Base-by-base conservation (phyloP, 2,329 filamentous ascomycete species). In the Xylariaceae sp. region DNA sequence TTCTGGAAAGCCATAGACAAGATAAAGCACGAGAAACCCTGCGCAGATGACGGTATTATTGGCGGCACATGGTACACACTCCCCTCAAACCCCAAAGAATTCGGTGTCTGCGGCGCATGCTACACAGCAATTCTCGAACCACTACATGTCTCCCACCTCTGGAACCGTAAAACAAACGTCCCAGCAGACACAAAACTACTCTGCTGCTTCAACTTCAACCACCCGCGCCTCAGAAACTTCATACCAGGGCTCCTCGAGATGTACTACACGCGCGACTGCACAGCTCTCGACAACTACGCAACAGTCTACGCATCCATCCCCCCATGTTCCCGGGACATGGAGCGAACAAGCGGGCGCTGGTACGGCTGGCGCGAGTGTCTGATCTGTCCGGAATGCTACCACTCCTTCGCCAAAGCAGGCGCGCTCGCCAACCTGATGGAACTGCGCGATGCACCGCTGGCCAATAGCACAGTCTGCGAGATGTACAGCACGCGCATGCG, bases 401-500 rank as follows among this genome's bases (percentile, higher is more conserved):
- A 60, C 31, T 63, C 66, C 11, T 71, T 72, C 34, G 66, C 65
- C 16, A 60, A 60, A 36, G 63, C 51, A n/a, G 64, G 62, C 0
- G 40, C 54, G 0, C 53, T 73, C 0, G 69, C 68, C 10, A 31
- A 54, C 22, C 49, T 55, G 1, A 72, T 71, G 61, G 56, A 57
- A 1, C 55, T 71, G 14, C 58, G 56, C 1, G 63, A 67, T 5
- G 45, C 51, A 2, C 33, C 5, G 6, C 9, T 50, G 6, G 51
- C 2, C 12, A 47, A 45, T 1, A 51, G 52, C 47, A 54, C 58
- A 2, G 68, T 73, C 61, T 73, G 71, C 55, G 69, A 73, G 42
- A 54, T 72, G 41, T 73, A 70, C 51, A 71, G 68, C 5, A 60
- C 63, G 19, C 69, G 69, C 11, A 73, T 74, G 65, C 67, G 71